phyloP scores from a whole-genome alignment of 2,329 filamentous ascomycete species.

The Aspergillus sp. region DNA sequence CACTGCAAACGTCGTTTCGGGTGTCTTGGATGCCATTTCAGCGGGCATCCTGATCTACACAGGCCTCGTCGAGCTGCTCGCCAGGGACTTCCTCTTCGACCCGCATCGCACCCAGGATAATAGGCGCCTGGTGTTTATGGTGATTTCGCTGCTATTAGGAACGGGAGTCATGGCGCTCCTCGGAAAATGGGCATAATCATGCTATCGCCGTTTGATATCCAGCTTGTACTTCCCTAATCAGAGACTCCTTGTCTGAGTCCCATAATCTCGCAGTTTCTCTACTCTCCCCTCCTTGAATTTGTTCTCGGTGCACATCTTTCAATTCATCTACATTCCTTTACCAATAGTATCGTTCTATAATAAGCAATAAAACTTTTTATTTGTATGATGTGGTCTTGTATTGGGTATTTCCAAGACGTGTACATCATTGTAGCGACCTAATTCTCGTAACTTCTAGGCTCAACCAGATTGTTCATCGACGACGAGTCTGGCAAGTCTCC shows the following conservation, averaged over 20 bases:
- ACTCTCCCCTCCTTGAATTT: too few relatives aligned
- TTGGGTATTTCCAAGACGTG: too few relatives aligned
- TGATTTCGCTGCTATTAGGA: constrained; percentile 42
- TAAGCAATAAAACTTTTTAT: neutral
- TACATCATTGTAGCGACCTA: neutral
- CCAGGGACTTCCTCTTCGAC: constrained; percentile 15
- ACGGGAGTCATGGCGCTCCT: constrained; percentile 50
- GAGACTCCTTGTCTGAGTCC: neutral
- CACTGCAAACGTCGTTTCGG: constrained; percentile 9
- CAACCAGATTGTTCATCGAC: neutral
- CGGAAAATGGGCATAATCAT: constrained; percentile 51
- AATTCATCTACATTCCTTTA: neutral
- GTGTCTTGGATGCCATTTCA: constrained; percentile 11
- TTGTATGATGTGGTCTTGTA: neutral
- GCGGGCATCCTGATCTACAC: constrained; percentile 14
- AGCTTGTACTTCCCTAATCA: too few relatives aligned
- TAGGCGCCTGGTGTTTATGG: constrained; percentile 43
- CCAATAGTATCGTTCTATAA: neutral
- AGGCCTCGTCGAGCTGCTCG: constrained; percentile 12
- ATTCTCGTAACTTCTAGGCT: neutral
- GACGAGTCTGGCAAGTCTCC: neutral
- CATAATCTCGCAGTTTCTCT: too few relatives aligned
- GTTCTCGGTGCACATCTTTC: neutral
- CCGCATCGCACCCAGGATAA: constrained; percentile 13
- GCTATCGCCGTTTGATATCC: neutral